Evolutionary conservation across 768 basidiomycete genomes (phyloP).

Genomic region (Sutorius australiensis): DNA sequence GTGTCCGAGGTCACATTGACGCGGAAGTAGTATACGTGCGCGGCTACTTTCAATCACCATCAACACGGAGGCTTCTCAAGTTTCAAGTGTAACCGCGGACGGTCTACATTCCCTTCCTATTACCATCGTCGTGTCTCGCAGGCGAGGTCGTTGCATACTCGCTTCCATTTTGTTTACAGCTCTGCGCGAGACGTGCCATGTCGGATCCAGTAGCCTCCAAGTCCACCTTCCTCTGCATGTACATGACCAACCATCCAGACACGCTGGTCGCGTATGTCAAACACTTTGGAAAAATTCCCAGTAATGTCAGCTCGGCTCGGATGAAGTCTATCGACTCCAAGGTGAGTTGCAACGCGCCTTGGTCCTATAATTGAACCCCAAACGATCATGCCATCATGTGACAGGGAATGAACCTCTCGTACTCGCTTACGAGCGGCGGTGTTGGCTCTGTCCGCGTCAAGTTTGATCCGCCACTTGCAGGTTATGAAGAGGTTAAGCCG

Average conservation of each 20-base stretch:
- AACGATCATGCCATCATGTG: background rate
- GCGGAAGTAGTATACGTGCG: background rate
- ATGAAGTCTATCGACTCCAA: constrained; percentile 70
- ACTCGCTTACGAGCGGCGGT: constrained; percentile 48
- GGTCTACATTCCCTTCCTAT: background rate
- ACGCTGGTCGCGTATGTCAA: constrained; percentile 82
- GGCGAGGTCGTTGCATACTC: background rate
- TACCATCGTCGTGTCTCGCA: background rate
- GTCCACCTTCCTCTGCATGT: constrained; percentile 73
- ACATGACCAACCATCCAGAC: constrained; percentile 82
- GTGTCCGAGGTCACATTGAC: background rate
- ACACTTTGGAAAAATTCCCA: constrained; percentile 64
- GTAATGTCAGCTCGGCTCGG: constrained; percentile 53
- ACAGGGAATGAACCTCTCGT: constrained; percentile 69
- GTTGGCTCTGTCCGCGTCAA: constrained; percentile 47
- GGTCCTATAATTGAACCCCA: background rate
- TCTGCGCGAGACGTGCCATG: constrained; percentile 34
- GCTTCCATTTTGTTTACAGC: background rate
- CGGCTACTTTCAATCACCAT: no score
- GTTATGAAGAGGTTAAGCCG: constrained; percentile 81
- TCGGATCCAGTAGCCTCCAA: constrained; percentile 72
- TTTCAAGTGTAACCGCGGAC: background rate
- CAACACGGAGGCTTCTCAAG: no score
- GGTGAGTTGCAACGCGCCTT: constrained; percentile 32
- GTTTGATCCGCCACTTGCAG: constrained; percentile 67